Evolutionary conservation across 1,139 yeast genomes (phyloP), one percentile per base, ranked within the genome.

Genomic region (Saccharomyces pastorianus): DNA sequence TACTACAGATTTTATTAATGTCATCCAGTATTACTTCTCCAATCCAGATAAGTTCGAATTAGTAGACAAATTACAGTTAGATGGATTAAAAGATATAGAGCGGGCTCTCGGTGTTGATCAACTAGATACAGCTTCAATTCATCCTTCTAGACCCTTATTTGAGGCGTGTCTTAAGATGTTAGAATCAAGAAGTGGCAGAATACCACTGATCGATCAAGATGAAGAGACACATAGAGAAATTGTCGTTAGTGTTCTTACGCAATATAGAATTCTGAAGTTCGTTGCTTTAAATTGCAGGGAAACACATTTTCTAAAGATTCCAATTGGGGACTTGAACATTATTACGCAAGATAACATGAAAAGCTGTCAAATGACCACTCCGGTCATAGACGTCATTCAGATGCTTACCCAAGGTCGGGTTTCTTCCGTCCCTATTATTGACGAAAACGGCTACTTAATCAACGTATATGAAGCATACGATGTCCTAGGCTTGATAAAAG

Each of bases 381-480:
- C 98, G 0, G 97, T 95, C 25, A 85, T 90, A 59, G 97, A 93
- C 59, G 97, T 91, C 38, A 95, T 93, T 57, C 93, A 89, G 64
- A 72, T 86, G 59, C 76, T 95, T 62, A 83, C 95, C 6, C 81
- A 83, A 55, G 82, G 85, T 53, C 83, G 90, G 26, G 95, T 95
- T 20, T 85, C 96, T 2, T 88, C 97, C 1, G 85, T 95, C 41
- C 99, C 99, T 4, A 91, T 95, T 58, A 84, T 93, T 29, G 97
- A 93, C 66, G 89, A 84, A 20, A 68, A 74, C 32, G 84, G 87
- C 51, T 82, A 81, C 64, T 76, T 93, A 60, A 78, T 90, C 61
- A 95, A 95, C 67, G 96, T 93, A 46, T 95, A 91, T 69, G 99
- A 95, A 72, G 96, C 97, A 0, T 95, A 90, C 47, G 99, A 95